Conservation (phyloP, 2,329 filamentous ascomycete species). For the Aspergillaceae sp. region DNA sequence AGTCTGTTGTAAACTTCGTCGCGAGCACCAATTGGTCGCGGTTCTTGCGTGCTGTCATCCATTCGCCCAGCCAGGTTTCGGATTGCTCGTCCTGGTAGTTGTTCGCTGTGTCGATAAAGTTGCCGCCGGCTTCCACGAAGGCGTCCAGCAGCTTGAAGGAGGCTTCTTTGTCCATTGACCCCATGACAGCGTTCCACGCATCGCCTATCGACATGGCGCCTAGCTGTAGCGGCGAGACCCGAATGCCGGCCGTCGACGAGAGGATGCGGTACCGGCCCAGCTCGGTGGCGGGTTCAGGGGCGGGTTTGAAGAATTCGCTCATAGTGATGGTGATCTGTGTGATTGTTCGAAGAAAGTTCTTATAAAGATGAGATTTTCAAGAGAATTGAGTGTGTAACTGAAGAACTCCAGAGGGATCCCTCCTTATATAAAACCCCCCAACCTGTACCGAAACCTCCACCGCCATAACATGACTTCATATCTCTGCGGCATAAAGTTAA, state of each 20-base stretch:
- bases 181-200: constrained; percentile 47
- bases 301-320: constrained; percentile 24
- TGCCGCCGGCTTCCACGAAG: constrained; percentile 58
- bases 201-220: constrained; percentile 34
- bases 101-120: constrained; percentile 65
- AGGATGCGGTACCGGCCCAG: constrained; percentile 59
- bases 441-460: not conserved
- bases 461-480: not conserved
- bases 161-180: constrained; percentile 54
- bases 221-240: constrained; percentile 55
- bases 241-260: constrained; percentile 55
- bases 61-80: constrained; percentile 61
- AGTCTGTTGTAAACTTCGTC: constrained; percentile 60
- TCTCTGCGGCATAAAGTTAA: not conserved
- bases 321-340: constrained; percentile 12
- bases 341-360: not conserved
- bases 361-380: not conserved
- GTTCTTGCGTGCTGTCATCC: constrained; percentile 57
- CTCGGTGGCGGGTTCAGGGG: constrained; percentile 49
- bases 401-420: not conserved
- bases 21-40: constrained; percentile 64
- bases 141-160: constrained; percentile 58
- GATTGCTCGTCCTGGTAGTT: constrained; percentile 59
- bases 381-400: not conserved
- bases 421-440: not conserved